phyloP scores from a whole-genome alignment of 257 asterid genomes.

The Cruciata laevipes region DNA sequence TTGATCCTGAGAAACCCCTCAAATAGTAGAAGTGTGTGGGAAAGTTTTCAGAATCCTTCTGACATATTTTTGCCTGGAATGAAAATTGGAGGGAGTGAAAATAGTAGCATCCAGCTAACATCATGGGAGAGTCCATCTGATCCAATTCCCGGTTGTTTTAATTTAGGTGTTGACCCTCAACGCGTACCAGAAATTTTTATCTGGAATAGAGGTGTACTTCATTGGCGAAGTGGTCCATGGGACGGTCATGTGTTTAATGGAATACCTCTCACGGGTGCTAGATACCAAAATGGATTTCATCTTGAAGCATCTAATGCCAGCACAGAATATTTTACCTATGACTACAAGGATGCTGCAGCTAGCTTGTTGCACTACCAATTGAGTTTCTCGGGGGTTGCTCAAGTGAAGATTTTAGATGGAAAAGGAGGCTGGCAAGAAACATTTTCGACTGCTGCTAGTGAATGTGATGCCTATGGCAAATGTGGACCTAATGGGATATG shows the following conservation, averaged over 20 bases:
- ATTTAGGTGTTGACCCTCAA: constrained; percentile 16
- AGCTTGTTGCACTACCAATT: background rate
- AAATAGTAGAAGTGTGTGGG: constrained; percentile 33
- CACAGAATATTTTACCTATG: constrained; percentile 5
- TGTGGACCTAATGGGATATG: constrained; percentile 7
- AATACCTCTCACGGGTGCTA: constrained; percentile 3
- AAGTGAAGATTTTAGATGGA: background rate
- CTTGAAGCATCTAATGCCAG: background rate
- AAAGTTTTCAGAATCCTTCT: constrained; percentile 33
- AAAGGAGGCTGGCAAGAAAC: constrained; percentile 12
- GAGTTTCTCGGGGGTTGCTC: constrained; percentile 13
- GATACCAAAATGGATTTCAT: constrained; percentile 8
- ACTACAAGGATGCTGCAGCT: background rate
- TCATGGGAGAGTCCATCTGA: constrained; percentile 40
- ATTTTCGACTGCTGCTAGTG: background rate
- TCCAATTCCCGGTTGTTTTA: constrained; percentile 41
- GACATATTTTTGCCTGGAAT: constrained; percentile 31
- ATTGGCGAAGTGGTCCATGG: constrained; percentile 49
- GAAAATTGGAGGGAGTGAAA: constrained; percentile 27
- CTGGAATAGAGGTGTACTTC: background rate
- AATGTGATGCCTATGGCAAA: constrained; percentile 17
- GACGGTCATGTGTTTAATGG: constrained; percentile 20
- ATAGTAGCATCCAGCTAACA: constrained; percentile 14
- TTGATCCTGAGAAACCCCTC: constrained; percentile 22
- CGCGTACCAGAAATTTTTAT: constrained; percentile 19